Conservation (phyloP, 1,284 basidiomycete genomes). For the Microbotryum scabiosae region DNA sequence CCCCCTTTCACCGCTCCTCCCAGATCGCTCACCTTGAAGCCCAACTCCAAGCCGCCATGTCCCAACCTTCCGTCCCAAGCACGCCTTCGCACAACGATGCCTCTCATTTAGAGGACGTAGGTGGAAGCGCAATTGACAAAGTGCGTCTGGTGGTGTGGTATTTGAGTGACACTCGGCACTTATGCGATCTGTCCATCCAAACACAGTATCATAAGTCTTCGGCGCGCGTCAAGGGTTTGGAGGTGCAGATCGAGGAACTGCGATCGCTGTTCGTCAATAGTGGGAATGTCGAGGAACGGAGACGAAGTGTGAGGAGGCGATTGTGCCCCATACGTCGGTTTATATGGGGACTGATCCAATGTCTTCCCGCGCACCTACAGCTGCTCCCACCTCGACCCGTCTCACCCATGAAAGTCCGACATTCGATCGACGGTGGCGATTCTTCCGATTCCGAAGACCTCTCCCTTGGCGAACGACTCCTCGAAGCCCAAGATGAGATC, state of each 20-base stretch:
- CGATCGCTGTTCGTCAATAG: conserved; percentile 25
- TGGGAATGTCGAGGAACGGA: conserved; percentile 22
- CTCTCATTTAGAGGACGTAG: conserved; percentile 3
- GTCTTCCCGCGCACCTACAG: conserved; percentile 1
- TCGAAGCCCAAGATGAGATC: conserved; percentile 31
- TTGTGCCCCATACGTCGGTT: too few relatives aligned
- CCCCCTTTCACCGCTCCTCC: neutral
- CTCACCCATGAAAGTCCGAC: conserved; percentile 19
- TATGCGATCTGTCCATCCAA: neutral
- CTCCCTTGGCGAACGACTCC: conserved; percentile 23
- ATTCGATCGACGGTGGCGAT: neutral
- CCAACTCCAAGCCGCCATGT: conserved; percentile 25
- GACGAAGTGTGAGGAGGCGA: conserved; percentile 15
- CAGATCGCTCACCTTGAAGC: conserved; percentile 23
- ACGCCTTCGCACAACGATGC: conserved; percentile 17
- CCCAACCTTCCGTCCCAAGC: conserved; percentile 12
- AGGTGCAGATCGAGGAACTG: conserved; percentile 24
- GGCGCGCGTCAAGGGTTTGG: conserved; percentile 14
- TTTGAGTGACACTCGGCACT: too few relatives aligned
- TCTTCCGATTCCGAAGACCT: neutral
- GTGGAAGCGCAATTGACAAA: neutral
- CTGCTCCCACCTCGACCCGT: conserved; percentile 26
- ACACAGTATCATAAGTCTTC: neutral
- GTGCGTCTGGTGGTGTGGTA: neutral
- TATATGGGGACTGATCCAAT: neutral